Percentiles rank a stretch among this genome's conserved stretches.
Conservation (phyloP, 495 filamentous ascomycete genomes). For the Podospora tetraspora region DNA sequence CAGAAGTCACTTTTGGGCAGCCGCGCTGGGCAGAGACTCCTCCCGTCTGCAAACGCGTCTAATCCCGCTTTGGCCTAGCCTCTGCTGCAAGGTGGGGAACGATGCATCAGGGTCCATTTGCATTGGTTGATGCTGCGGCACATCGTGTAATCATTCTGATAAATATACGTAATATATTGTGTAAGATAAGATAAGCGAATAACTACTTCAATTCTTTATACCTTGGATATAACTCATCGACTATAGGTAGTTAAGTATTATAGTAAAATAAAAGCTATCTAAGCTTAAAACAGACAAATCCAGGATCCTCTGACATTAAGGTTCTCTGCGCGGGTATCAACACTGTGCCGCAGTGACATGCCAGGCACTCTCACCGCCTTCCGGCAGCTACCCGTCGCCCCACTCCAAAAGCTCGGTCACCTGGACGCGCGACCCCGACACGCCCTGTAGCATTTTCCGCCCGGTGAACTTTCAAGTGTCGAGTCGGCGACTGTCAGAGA, state of each 20-base stretch:
- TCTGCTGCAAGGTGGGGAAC: background rate
- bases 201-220: background rate
- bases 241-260: background rate
- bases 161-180: background rate
- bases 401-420: background rate
- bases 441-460: constrained; percentile 12
- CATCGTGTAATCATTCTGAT: background rate
- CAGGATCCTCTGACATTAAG: too few relatives aligned
- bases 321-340: background rate
- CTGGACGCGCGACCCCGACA: background rate
- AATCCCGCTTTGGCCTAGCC: background rate
- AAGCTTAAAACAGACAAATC: background rate
- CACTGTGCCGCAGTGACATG: background rate
- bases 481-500: background rate
- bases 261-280: background rate
- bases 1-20: background rate
- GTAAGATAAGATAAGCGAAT: background rate
- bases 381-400: background rate
- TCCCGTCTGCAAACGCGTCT: background rate
- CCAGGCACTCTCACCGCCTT: background rate
- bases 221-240: background rate
- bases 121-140: background rate
- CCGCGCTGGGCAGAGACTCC: background rate
- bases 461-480: constrained; percentile 8
- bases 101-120: background rate